Base-by-base conservation (phyloP, 768 basidiomycete species). In the Boletus coccyginus region DNA sequence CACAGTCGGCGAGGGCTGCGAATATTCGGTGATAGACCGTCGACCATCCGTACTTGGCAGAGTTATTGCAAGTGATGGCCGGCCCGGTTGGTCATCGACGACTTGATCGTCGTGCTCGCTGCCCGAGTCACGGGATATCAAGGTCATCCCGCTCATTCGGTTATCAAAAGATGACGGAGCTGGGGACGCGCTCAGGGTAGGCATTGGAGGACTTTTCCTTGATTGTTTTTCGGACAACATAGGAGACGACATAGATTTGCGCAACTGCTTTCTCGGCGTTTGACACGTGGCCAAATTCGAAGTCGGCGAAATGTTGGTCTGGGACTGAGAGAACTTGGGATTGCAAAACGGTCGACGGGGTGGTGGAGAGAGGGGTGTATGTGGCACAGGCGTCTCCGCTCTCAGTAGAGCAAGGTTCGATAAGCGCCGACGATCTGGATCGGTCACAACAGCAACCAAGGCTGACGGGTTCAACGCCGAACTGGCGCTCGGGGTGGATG, bases 1-100 rank as follows among this genome's bases (percentile, higher is more conserved):
- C 7, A 79, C 84, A 5, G 88, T 88, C 2, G 89, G 90, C 11
- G 89, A 91, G 6, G 81, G 77, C 59, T 84, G 83, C 11, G 87
- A 85, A 67, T 87, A 86, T 52, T 84, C 81, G 13, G 87, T 88
- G 31, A 85, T 60, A 19, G 88, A 87, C 5, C 75, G 81, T 40
- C 85, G 77, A 17, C 65, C 63, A 13, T 68, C 66, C 17, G 62
- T 58, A 70, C 78, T 60, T 66, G 69, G 65, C 4, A 80, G 68
- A 24, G 85, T 85, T 45, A 83, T 60, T 19, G 81, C 76, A 56
- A 84, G 69, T 2, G 85, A 86, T 32, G 74, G 73, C 50, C 83
- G 66, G 14, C 65, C 73, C 3, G 58, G 66, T 31, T 60, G 64
- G 38, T 70, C 62, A 52, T 71, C 54, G 3, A 32, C 48, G n/a